Evolutionary conservation across 108 stramenopile species (phyloP), one percentile per base, ranked within the genome.

Genomic region (Cylindrotheca closterium): DNA sequence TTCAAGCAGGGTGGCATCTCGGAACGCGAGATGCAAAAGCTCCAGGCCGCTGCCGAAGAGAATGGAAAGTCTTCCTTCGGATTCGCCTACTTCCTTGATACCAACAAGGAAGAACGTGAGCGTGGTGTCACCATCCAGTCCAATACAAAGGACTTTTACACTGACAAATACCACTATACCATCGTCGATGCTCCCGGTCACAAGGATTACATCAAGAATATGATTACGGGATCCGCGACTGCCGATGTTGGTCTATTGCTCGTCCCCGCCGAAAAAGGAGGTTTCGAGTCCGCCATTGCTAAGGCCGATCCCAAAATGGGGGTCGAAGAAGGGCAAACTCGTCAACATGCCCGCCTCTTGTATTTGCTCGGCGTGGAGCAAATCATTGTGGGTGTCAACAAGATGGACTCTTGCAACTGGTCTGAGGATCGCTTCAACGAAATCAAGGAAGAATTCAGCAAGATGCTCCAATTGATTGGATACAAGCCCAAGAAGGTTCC

Each of bases 131-230:
- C 83, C 63, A 84, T 84, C 50, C 79, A 84, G 64, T 81, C 73
- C 60, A 84, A 80, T 78, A 84, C 83, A 67, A 84, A 84, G 78
- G 83, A 84, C 67, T 81, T 84, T 67, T 84, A 74, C 77, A 84
- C 83, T 60, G 83, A 84, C 1, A 84, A 79, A 70, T 81, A 81
- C 80, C 83, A 84, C 67, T 84, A 84, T 77, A 84, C 79, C 30
- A 79, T 84, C 68, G 83, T 84, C 54, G 83, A 84, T 72, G 83
- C 83, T 30, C 83, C 83, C 4, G 83, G 83, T 4, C 83, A 84
- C 83, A 84, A 81, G 83, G 83, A 84, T 79, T 84, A 84, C 83
- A 84, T 84, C 70, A 84, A 84, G 74, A 84, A 84, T 67, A 84
- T 84, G 83, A 84, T 84, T 34, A 84, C 83, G 42, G 83, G 83